These are phyloP conservation scores for Malassezia sp. DNA, from an alignment of 1,284 basidiomycete genomes.

Conservation along the genomic window DNA sequence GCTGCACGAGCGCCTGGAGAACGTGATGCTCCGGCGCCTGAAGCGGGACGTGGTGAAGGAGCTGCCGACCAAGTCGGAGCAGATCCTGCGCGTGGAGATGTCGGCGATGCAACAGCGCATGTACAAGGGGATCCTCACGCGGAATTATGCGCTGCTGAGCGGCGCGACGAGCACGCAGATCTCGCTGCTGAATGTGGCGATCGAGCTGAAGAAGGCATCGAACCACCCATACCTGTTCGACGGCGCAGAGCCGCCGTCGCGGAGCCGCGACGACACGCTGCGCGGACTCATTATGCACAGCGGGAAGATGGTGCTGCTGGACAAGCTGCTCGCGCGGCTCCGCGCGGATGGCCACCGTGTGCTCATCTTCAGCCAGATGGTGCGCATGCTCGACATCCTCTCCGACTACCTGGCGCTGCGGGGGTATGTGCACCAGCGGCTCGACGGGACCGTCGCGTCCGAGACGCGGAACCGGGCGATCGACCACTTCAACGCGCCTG, in stretches of 20 bases:
- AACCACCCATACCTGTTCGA: constrained; percentile 98
- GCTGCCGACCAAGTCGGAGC: constrained; percentile 93
- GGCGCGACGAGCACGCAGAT: constrained; percentile 67
- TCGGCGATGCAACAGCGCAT: constrained; percentile 91
- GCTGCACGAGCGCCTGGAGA: constrained; percentile 81
- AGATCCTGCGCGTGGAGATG: constrained; percentile 96
- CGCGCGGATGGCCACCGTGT: constrained; percentile 50
- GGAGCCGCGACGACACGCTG: constrained; percentile 62
- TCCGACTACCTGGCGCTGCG: constrained; percentile 88
- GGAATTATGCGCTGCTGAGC: constrained; percentile 85
- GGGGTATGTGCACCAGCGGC: constrained; percentile 68
- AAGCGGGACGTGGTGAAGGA: constrained; percentile 97
- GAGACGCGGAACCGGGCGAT: constrained; percentile 74
- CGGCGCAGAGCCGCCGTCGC: constrained; percentile 71
- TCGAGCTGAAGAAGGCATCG: constrained; percentile 47
- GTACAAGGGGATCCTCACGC: constrained; percentile 95
- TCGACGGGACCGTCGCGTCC: constrained; percentile 65
- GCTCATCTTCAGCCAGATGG: constrained; percentile 77
- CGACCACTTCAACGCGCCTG: constrained; percentile 64
- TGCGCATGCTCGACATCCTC: constrained; percentile 94
- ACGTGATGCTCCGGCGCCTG: constrained; percentile 84
- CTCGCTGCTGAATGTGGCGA: constrained; percentile 55
- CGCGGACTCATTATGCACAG: constrained; percentile 49
- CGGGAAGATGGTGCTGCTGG: constrained; percentile 51
- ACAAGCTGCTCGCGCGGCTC: constrained; percentile 49